phyloP scores from a whole-genome alignment of 306 rosid species.

The Prunus padus region DNA sequence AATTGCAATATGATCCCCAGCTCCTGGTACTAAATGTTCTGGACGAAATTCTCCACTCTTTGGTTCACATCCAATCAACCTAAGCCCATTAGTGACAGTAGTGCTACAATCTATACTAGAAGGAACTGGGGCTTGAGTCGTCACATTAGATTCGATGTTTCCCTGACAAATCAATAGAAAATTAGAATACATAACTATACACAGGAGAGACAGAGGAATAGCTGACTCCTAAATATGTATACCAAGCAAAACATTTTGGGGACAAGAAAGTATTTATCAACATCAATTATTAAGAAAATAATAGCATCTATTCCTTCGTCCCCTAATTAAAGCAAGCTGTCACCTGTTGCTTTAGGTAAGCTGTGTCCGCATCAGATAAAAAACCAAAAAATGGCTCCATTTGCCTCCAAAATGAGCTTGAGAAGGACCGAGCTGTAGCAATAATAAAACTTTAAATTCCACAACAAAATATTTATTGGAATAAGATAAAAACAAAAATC shows the following conservation, averaged over 20 bases:
- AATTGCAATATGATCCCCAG: conserved; percentile 54
- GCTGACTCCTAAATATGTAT: conserved; percentile 9
- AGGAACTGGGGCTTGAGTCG: conserved; percentile 38
- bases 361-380: conserved; percentile 62
- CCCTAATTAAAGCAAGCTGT: conserved; percentile 18
- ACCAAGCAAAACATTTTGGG: neutral
- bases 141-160: conserved; percentile 50
- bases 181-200: conserved; percentile 13
- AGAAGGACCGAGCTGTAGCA: conserved; percentile 59
- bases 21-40: conserved; percentile 47
- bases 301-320: neutral
- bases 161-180: conserved; percentile 47
- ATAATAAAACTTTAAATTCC: conserved; percentile 33
- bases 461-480: conserved; percentile 24
- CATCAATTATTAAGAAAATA: conserved; percentile 5
- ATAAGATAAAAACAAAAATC: conserved; percentile 23
- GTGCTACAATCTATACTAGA: conserved; percentile 47
- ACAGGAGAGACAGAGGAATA: neutral
- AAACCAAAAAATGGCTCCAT: conserved; percentile 80
- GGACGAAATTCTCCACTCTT: conserved; percentile 34
- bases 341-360: conserved; percentile 83
- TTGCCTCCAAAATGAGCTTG: conserved; percentile 80
- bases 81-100: conserved; percentile 53
- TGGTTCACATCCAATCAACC: conserved; percentile 34
- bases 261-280: neutral